Conservation (phyloP, 495 filamentous ascomycete genomes). For the Aspergillus hancockii region DNA sequence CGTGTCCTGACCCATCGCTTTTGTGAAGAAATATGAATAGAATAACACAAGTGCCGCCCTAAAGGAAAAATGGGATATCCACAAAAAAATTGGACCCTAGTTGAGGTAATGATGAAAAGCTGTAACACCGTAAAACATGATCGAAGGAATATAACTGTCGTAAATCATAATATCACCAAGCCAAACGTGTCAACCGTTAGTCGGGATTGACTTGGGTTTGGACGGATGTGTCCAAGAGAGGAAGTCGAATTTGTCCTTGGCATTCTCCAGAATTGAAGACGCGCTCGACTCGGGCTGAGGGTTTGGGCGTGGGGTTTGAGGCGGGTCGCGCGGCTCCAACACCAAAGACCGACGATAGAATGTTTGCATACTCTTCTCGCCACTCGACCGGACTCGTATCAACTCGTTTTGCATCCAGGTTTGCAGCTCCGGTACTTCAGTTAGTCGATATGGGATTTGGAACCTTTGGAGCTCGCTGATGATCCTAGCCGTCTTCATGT, state of each 20-base stretch:
- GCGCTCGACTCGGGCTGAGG: conserved; percentile 39
- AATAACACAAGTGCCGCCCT: conserved; percentile 6
- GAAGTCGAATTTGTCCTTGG: conserved; percentile 59
- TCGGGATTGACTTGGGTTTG: conserved; percentile 48
- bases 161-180: conserved; percentile 19
- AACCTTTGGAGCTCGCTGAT: conserved; percentile 96
- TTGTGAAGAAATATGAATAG: background rate
- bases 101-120: conserved; percentile 2
- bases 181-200: conserved; percentile 37
- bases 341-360: conserved; percentile 84
- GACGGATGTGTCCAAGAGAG: conserved; percentile 55
- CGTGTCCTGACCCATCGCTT: conserved; percentile 6
- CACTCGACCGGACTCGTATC: conserved; percentile 73
- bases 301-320: conserved; percentile 18
- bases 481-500: conserved; percentile 89
- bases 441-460: conserved; percentile 89
- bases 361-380: conserved; percentile 75
- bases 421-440: conserved; percentile 85
- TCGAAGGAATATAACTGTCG: conserved; percentile 9
- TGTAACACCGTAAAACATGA: conserved; percentile 15
- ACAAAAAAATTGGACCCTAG: conserved; percentile 10
- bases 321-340: conserved; percentile 76
- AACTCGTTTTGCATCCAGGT: conserved; percentile 90
- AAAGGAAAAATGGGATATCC: conserved; percentile 15
- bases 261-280: conserved; percentile 53